Evolutionary conservation across 345 rosid genomes (phyloP), one percentile per base, ranked within the genome.

Genomic region (Eucalyptus cladocalyx): DNA sequence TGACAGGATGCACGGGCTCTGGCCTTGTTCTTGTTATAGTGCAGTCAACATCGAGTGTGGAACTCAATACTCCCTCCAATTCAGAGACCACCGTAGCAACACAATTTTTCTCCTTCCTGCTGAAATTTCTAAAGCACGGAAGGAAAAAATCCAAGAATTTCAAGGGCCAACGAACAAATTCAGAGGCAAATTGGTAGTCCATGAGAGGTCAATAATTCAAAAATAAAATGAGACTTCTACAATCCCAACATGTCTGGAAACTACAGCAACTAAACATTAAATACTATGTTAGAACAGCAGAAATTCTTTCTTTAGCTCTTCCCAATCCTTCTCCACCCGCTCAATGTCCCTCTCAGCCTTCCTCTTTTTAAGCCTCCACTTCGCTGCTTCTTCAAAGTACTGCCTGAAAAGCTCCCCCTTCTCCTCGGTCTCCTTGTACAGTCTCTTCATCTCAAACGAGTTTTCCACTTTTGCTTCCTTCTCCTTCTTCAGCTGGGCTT

Each of bases 311-410:
- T 86, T 90, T 87, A 90, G 87, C 49, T 90, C 91, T 86, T 90
- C 90, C 91, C 91, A 90, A 47, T 88, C 91, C 50, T 90, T 90
- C 88, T 88, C 91, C 32, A 90, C 90, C 87, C 90, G 80, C 88
- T 86, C 89, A n/a, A 90, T 62, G 65, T 90, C 91, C 86, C 88
- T 34, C 91, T 90, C 91, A 9, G 90, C 91, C 90, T 90, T 90
- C 90, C 91, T 90, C 88, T 88, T 90, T 76, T 90, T 88, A 86
- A 90, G 87, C 34, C 6, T 88, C 90, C 91, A 90, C 72, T 88
- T 90, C 15, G 91, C 90, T 43, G 86, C 91, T 65, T 90, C 91
- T 89, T 88, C 72, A 6, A 86, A 89, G 87, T 69, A 88, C 86
- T 80, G 90, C 50, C 87, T 76, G 53, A 88, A 90, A 86, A 88